Evolutionary conservation across 176 grass and related monocot species (phyloP), one percentile per base, ranked within the genome.

Genomic region (Areca catechu): DNA sequence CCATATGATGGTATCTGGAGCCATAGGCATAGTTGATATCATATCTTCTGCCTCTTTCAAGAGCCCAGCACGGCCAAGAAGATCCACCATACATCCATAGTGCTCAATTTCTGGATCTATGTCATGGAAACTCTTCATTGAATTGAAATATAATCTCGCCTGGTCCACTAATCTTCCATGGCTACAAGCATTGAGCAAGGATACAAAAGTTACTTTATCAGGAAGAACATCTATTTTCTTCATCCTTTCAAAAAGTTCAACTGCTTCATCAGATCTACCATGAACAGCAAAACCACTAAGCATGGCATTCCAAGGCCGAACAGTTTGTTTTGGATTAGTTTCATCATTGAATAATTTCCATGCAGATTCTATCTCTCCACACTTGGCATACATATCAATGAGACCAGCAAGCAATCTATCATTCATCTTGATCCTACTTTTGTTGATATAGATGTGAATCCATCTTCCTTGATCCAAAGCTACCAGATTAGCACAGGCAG

Each of bases 291-390:
- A 67, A 0, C 65, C 65, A 67, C 23, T 67, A 37, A 56, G 51
- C 65, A 67, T 67, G 25, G 51, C 65, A 67, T 67, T 67, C 65
- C 65, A 67, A 67, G 65, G 51, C 52, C 65, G 25, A 17, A 19
- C 17, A 18, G 24, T 67, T 24, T 15, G 24, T 51, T 55, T 67
- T 3, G 52, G 51, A 67, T 25, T 67, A 37, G 30, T 12, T 43
- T 55, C 12, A 43, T 10, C 7, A 43, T 55, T 67, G 65, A 67
- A 67, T 16, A 56, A 15, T 19, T 56, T 24, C 25, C 51, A 55
- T 21, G 65, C 65, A 37, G 28, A 22, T 21, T 67, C 65, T 47
- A 22, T 15, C 49, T 53, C 49, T 53, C 63, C 63, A 53, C 63
- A 53, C 22, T 66, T 66, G n/a, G 63, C 63, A 66, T 66, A 66